Evolutionary conservation across 192 early-diverging fungal species (phyloP).

Genomic region (Backusella sp.): DNA sequence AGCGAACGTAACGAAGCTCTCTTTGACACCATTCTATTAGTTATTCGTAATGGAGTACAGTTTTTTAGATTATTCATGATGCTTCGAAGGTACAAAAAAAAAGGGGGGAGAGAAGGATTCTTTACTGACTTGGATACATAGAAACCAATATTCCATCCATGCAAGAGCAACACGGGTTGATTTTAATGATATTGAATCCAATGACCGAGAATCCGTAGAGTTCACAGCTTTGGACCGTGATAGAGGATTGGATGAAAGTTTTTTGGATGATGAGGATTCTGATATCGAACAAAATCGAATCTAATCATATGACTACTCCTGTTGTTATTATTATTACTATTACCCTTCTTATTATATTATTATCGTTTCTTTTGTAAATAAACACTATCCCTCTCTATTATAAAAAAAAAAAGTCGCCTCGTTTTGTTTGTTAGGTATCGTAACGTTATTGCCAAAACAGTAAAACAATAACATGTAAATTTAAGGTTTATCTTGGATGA

Average conservation of each 20-base stretch:
- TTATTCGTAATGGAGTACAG: constrained; percentile 74
- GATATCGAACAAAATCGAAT: constrained; percentile 12
- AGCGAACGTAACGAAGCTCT: constrained; percentile 65
- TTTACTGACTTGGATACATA: neutral
- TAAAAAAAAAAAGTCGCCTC: no score
- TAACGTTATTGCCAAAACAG: no score
- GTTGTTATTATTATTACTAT: neutral
- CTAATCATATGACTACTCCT: neutral
- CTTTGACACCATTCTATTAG: constrained; percentile 67
- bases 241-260: constrained; percentile 6
- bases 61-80: constrained; percentile 66
- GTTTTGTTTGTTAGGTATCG: no score
- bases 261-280: constrained; percentile 16
- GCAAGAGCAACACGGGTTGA: constrained; percentile 28
- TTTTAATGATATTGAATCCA: constrained; percentile 23
- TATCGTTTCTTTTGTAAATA: neutral
- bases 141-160: constrained; percentile 32
- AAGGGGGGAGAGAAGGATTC: neutral
- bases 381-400: neutral
- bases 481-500: no score
- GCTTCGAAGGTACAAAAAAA: constrained; percentile 55
- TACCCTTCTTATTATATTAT: neutral
- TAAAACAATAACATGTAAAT: no score
- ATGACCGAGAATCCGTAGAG: neutral
- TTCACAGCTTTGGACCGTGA: constrained; percentile 19